Percentiles rank a stretch among this genome's conserved stretches.
Conservation (phyloP, 176 grass and related monocot species). For the Oryza glumipatula region DNA sequence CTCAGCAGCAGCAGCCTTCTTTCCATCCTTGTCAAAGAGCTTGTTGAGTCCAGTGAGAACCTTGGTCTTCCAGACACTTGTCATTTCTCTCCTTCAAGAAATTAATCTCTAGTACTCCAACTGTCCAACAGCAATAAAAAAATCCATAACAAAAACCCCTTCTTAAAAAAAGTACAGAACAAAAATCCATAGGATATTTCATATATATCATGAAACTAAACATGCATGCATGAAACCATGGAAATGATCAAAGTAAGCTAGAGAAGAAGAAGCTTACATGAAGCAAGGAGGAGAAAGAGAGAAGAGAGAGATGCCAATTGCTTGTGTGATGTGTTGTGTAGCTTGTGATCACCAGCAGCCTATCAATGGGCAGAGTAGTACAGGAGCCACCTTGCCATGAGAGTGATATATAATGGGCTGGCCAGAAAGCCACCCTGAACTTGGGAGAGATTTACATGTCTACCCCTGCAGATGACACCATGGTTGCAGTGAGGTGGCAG, state of each 20-base stretch:
- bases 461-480: neutral
- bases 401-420: slow-evolving; percentile 54
- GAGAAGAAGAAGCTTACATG: slow-evolving; percentile 25
- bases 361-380: slow-evolving; percentile 32
- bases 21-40: slow-evolving; percentile 82
- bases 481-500: neutral
- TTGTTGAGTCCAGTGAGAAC: slow-evolving; percentile 62
- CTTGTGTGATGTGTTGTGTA: slow-evolving; percentile 23
- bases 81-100: slow-evolving; percentile 42
- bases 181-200: neutral
- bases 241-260: neutral
- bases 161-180: neutral
- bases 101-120: neutral
- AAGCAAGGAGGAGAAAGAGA: neutral
- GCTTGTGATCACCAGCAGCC: slow-evolving; percentile 34
- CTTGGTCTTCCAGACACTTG: slow-evolving; percentile 61
- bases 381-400: slow-evolving; percentile 41
- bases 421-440: slow-evolving; percentile 30
- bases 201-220: neutral
- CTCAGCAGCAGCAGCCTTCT: slow-evolving; percentile 70
- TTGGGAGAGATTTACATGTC: neutral
- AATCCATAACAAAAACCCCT: neutral
- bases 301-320: neutral
- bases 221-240: neutral
- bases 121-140: neutral